Evolutionary conservation across 139 green algal species (phyloP).

Genomic region (Chlorella vulgaris): DNA sequence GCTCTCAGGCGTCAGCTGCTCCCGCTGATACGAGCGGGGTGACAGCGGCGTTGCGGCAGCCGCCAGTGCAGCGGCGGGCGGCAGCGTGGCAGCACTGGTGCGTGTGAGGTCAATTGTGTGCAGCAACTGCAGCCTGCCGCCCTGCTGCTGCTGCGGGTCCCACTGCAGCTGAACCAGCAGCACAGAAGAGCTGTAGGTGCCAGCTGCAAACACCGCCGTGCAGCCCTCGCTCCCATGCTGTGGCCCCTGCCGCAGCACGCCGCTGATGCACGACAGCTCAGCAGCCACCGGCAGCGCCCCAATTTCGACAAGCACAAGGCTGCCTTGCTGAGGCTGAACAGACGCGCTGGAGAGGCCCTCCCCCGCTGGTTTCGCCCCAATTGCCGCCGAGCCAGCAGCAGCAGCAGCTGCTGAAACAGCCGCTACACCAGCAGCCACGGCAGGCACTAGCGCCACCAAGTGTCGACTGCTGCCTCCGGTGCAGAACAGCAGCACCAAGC

Average conservation of each 20-base stretch:
- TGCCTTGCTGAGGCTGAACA: neutral
- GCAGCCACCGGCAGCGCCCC: neutral
- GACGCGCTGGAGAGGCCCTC: no score
- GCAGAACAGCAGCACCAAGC: conserved; percentile 16
- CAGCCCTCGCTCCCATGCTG: neutral
- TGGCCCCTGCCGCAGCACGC: neutral
- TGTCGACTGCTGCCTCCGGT: conserved; percentile 19
- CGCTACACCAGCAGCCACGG: neutral
- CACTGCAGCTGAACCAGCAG: conserved; percentile 13
- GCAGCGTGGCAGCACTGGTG: neutral
- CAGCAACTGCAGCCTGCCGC: neutral
- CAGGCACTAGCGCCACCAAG: conserved; percentile 13
- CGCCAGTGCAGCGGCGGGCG: neutral
- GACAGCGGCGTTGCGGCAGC: conserved; percentile 12
- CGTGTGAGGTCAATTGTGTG: neutral
- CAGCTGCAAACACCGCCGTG: conserved; percentile 7
- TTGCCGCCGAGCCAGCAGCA: no score
- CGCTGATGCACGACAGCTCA: conserved; percentile 37
- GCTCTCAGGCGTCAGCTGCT: conserved; percentile 25
- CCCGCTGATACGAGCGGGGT: neutral
- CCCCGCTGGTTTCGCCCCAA: no score
- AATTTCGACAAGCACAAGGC: neutral
- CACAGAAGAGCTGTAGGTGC: conserved; percentile 17
- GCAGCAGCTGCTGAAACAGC: no score
- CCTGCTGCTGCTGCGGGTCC: neutral